phyloP scores from a whole-genome alignment of 352 stramenopile genomes.

The Globisporangium abappressorium region DNA sequence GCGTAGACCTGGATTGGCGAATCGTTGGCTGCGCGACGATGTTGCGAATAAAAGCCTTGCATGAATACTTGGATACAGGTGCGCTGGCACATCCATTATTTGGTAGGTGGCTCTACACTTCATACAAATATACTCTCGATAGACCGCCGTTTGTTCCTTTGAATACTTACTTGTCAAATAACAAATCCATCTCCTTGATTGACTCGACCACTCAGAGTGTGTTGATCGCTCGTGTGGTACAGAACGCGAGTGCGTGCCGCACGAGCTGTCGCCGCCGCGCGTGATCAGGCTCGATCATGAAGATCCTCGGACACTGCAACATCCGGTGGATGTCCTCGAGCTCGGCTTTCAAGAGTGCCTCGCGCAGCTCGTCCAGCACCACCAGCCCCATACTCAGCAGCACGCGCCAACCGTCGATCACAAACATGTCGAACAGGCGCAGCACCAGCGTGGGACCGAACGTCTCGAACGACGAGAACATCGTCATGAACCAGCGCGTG shows the following conservation, averaged over 20 bases:
- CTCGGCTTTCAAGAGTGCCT: constrained; percentile 45
- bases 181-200: not conserved
- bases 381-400: constrained; percentile 79
- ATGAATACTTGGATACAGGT: not conserved
- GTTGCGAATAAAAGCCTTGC: not conserved
- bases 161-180: not conserved
- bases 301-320: constrained; percentile 56
- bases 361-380: constrained; percentile 68
- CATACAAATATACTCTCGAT: not conserved
- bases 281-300: constrained; percentile 45
- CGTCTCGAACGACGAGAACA: constrained; percentile 83
- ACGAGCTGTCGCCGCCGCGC: constrained; percentile 47
- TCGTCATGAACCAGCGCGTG: constrained; percentile 83
- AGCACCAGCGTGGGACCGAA: constrained; percentile 61
- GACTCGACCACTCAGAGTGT: constrained; percentile 5
- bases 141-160: not conserved
- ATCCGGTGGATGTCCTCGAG: constrained; percentile 70
- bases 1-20: too few relatives aligned
- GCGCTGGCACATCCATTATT: not conserved
- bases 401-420: constrained; percentile 77
- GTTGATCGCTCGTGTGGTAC: constrained; percentile 57
- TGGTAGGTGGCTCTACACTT: not conserved
- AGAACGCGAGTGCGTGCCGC: constrained; percentile 57
- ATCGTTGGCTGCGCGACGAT: too few relatives aligned
- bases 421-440: constrained; percentile 72